Conservation (phyloP, 305 asterid genomes). For the Rubia tinctorum region DNA sequence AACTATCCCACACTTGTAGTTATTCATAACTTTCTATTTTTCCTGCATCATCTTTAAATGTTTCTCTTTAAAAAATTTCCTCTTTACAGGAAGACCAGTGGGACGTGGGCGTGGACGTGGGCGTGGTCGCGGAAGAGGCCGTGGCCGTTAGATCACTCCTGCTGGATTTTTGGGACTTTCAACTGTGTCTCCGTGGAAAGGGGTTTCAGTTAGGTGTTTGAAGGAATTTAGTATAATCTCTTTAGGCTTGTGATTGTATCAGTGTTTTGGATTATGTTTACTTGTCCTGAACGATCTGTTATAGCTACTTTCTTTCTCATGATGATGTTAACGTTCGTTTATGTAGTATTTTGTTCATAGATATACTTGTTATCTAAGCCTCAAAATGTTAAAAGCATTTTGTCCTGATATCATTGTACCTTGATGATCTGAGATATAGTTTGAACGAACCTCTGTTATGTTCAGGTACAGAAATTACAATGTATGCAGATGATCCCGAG, state of each 20-base stretch:
- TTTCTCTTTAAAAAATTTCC: background rate
- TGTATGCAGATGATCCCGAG: too few species aligned
- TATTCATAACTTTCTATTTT: too few species aligned
- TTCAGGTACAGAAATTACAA: too few species aligned
- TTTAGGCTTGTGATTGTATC: background rate
- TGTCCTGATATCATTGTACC: too few species aligned
- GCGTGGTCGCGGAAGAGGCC: conserved; percentile 86
- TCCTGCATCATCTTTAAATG: background rate
- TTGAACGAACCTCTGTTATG: too few species aligned
- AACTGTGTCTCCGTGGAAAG: background rate
- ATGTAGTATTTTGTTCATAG: too few species aligned
- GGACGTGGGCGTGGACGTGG: conserved; percentile 88
- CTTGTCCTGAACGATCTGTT: background rate
- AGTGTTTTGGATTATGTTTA: background rate
- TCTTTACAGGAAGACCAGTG: conserved; percentile 52
- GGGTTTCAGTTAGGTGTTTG: background rate
- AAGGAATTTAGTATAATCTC: background rate
- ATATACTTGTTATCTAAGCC: too few species aligned
- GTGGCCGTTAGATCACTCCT: conserved; percentile 54
- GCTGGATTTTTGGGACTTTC: background rate
- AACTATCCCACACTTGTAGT: background rate
- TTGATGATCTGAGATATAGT: too few species aligned
- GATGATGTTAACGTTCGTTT: too few species aligned
- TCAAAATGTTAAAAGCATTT: too few species aligned
- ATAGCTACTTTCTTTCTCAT: too few species aligned